Evolutionary conservation across 805 yeast species (phyloP).

Genomic region (Myxozyma vanderwaltii): DNA sequence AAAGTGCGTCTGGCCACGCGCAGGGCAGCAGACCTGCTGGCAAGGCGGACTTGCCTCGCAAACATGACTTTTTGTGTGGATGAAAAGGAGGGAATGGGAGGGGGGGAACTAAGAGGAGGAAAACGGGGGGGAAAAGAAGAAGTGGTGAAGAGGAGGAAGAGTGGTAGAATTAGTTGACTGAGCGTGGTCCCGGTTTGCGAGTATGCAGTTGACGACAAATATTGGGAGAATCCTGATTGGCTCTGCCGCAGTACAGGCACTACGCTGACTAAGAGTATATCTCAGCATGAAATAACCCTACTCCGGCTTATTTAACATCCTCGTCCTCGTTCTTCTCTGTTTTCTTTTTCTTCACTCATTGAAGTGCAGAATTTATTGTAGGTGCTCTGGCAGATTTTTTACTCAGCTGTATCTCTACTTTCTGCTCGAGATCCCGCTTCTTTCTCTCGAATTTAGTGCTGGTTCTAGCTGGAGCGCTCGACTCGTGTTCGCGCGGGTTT

Average conservation of each 20-base stretch:
- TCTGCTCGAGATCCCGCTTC: slow-evolving; percentile 31
- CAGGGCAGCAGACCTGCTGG: slow-evolving; percentile 9
- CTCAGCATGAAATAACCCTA: slow-evolving; percentile 5
- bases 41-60: slow-evolving; percentile 22
- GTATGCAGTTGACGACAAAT: neutral
- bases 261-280: neutral
- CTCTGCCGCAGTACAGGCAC: neutral
- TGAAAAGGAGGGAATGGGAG: neutral
- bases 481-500: slow-evolving; percentile 11
- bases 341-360: slow-evolving; percentile 24
- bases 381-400: slow-evolving; percentile 10
- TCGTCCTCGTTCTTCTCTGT: neutral
- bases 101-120: slow-evolving; percentile 1
- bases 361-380: slow-evolving; percentile 34
- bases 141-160: neutral
- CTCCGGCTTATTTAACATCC: neutral
- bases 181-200: neutral
- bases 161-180: neutral
- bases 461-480: slow-evolving; percentile 36
- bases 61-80: slow-evolving; percentile 11
- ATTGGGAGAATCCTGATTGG: slow-evolving; percentile 10
- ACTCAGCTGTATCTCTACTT: slow-evolving; percentile 32
- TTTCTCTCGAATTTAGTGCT: slow-evolving; percentile 1
- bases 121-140: neutral
- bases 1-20: slow-evolving; percentile 39